phyloP scores from a whole-genome alignment of 352 stramenopile species.

The Phytophthora multivora region DNA sequence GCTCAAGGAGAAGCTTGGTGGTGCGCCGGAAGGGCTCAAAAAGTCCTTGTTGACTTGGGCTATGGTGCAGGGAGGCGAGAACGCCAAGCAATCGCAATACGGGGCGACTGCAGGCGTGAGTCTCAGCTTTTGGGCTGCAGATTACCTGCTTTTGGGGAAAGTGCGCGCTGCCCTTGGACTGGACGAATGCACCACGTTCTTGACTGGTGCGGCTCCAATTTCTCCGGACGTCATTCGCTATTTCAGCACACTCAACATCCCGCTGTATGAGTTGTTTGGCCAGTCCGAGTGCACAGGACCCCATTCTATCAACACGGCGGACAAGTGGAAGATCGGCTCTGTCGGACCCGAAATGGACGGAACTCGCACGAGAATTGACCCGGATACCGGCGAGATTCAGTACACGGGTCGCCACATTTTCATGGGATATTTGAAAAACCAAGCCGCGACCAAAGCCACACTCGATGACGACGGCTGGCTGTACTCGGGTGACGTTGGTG shows the following conservation, averaged over 20 bases:
- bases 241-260: conserved; percentile 94
- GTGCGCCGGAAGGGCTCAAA: conserved; percentile 58
- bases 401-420: conserved; percentile 74
- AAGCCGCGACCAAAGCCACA: conserved; percentile 60
- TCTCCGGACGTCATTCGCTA: conserved; percentile 72
- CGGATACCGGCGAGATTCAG: conserved; percentile 56
- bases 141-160: conserved; percentile 84
- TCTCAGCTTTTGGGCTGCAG: conserved; percentile 80
- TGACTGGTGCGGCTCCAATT: conserved; percentile 83
- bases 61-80: conserved; percentile 68
- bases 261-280: conserved; percentile 92
- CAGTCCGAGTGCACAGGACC: conserved; percentile 92
- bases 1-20: conserved; percentile 54
- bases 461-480: conserved; percentile 87
- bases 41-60: conserved; percentile 87
- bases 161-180: conserved; percentile 80
- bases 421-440: conserved; percentile 76
- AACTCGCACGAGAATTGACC: conserved; percentile 56
- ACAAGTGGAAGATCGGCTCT: conserved; percentile 89
- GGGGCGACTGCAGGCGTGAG: conserved; percentile 51
- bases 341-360: conserved; percentile 69
- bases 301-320: conserved; percentile 66
- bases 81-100: conserved; percentile 71
- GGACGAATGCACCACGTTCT: conserved; percentile 81
- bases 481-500: conserved; percentile 89